Evolutionary conservation across 352 stramenopile genomes (phyloP), one percentile per base, ranked within the genome.

Genomic region (Phytophthora foliorum): DNA sequence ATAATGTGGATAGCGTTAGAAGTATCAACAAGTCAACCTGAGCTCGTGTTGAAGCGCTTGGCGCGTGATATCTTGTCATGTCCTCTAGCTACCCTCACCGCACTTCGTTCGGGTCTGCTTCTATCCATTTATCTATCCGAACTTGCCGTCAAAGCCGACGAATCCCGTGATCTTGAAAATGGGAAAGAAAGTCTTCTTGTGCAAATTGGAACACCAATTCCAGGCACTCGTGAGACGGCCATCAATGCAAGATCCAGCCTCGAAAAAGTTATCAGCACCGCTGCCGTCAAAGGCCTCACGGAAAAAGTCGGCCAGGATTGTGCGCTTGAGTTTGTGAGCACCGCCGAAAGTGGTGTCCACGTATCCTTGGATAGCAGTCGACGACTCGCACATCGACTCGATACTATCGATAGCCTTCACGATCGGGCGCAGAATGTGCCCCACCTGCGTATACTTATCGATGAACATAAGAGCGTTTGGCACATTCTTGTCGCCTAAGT

Each of bases 401-500:
- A 97, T 84, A 25, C 67, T 84, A 49, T 95, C 88, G 17, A 97
- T 74, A 0, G 90, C 92, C 63, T 95, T 95, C 56, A 97, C 86
- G 45, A 97, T 93, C n/a, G 90, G 90, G 22, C 90, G 85, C 38
- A 97, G 63, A 53, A 96, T 96, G 67, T 95, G 86, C 21, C 88
- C 78, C 13, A 97, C 94, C 67, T 99, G 96, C 34, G 95, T 98
- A 82, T 99, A 99, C 81, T 99, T 99, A 86, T 99, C 97, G 75
- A 99, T 99, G 72, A 99, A 99, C 79, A 98, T 98, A 64, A 99
- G 87, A 51, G 97, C 97, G 63, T 99, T 99, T 14, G 97, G 97
- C 29, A 99, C 97, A 79, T 99, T 99, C 81, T 98, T 97, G 84
- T 99, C 97, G 25, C 97, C 97, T 25, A 99, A 66, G 74, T 99